Evolutionary conservation across 306 rosid genomes (phyloP), one percentile per base, ranked within the genome.

Genomic region (Luffa acutangula): DNA sequence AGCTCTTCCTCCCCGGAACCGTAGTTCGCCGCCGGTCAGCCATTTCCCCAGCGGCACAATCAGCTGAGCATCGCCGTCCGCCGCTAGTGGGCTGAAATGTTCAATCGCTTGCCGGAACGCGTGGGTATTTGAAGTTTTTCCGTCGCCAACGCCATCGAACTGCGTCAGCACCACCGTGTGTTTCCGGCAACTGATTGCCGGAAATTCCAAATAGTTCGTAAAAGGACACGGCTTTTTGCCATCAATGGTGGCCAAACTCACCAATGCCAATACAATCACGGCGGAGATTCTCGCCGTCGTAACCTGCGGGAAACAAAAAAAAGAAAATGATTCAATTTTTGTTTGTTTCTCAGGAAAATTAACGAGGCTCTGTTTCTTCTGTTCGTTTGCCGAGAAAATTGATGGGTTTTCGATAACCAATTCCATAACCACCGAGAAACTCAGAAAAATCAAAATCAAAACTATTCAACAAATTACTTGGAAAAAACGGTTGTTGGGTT

Each of bases 121-220:
- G 31, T 80, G 75, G 0, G 99, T 91, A 80, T 96, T 96, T 48
- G 81, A 80, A 20, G 93, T 89, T 48, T 73, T 79, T 39, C 99
- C 99, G 83, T 96, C 99, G 0, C 94, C 98, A 49, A 90, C 94
- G 12, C 88, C 97, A n/a, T 98, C 99, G 51, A 89, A 96, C 15
- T 91, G 90, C 0, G 87, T 85, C 85, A 96, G 8, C 2, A 86
- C 51, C 1, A 97, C 93, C 48, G 89, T 83, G 80, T 93, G 88
- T 59, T 87, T 87, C 62, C 99, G 84, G 67, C 98, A 93, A 70
- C 46, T 88, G 37, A 87, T 7, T 4, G 89, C 90, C 8, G 78
- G 8, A 81, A 85, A 84, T 49, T 76, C 66, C 7, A 90, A 5
- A 1, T 17, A 4, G 15, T 11, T 17, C 2, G 14, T 3, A 33